phyloP scores from a whole-genome alignment of 306 rosid genomes.

The Quercus gilva region DNA sequence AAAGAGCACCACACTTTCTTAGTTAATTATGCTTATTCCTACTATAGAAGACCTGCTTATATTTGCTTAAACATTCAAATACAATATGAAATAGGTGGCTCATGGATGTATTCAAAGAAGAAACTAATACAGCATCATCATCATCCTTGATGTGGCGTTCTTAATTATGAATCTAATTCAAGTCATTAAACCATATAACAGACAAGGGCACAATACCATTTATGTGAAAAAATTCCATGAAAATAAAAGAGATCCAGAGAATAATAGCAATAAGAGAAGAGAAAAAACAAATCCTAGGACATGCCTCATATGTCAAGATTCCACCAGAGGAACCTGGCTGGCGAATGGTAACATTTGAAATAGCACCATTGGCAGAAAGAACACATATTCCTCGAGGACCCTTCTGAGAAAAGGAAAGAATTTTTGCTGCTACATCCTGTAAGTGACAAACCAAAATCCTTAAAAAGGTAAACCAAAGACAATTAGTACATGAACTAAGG shows the following conservation, averaged over 20 bases:
- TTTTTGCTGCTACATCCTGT: conserved; percentile 83
- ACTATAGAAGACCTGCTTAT: conserved; percentile 5
- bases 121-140: not conserved
- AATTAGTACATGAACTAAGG: conserved; percentile 14
- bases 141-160: not conserved
- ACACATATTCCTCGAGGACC: conserved; percentile 65
- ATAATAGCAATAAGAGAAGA: too few relatives aligned
- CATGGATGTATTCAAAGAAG: conserved; percentile 10
- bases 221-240: not conserved
- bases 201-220: not conserved
- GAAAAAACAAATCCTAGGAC: conserved; percentile 10
- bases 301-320: conserved; percentile 76
- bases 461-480: conserved; percentile 15
- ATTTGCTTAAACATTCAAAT: not conserved
- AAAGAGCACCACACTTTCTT: conserved; percentile 13
- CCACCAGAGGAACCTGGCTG: conserved; percentile 74
- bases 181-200: not conserved
- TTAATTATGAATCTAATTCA: not conserved
- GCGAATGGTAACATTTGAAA: conserved; percentile 73
- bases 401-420: conserved; percentile 59
- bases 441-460: conserved; percentile 19
- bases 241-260: conserved; percentile 10
- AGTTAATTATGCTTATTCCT: not conserved
- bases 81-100: conserved; percentile 16
- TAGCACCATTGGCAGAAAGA: conserved; percentile 81